Percentiles rank a stretch among this genome's conserved stretches.
Evolutionary conservation across 179 eudicot genomes (phyloP).

Genomic region (Pouteria campechiana): DNA sequence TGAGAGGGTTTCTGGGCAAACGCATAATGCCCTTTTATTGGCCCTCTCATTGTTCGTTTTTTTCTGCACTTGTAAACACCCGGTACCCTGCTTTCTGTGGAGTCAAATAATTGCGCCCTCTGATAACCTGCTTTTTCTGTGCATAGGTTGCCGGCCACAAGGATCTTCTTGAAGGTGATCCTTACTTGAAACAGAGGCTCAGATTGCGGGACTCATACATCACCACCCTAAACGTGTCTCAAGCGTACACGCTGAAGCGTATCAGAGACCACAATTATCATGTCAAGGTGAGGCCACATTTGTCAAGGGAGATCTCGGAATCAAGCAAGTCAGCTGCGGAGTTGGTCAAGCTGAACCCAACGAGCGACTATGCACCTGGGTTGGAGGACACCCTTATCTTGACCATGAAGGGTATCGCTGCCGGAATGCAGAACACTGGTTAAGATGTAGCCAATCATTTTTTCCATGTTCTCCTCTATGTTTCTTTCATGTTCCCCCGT

Average conservation of each 20-base stretch:
- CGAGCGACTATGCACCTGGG: slow-evolving; percentile 88
- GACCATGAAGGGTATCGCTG: slow-evolving; percentile 99
- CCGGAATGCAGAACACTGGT: slow-evolving; percentile 96
- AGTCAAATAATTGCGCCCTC: neutral
- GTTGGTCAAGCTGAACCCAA: slow-evolving; percentile 60
- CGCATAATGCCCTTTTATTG: no score
- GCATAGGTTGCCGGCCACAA: slow-evolving; percentile 63
- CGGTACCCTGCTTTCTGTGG: neutral
- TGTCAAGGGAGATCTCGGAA: slow-evolving; percentile 47
- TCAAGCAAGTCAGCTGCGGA: slow-evolving; percentile 52
- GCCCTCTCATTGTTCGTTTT: neutral
- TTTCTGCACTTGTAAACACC: neutral
- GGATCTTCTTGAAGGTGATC: slow-evolving; percentile 64
- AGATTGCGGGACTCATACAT: slow-evolving; percentile 64
- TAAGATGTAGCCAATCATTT: no score
- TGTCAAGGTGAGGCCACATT: slow-evolving; percentile 51
- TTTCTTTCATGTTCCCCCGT: no score
- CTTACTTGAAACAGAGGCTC: slow-evolving; percentile 64
- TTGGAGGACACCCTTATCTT: slow-evolving; percentile 90
- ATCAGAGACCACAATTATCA: slow-evolving; percentile 59
- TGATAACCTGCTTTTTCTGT: neutral
- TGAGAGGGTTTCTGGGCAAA: no score
- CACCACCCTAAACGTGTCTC: slow-evolving; percentile 58
- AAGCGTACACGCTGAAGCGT: slow-evolving; percentile 63
- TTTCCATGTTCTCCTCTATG: no score